Percentiles rank a stretch among this genome's conserved stretches.
phyloP scores from a whole-genome alignment of 129 eudicot genomes.

The Flaveria robusta region DNA sequence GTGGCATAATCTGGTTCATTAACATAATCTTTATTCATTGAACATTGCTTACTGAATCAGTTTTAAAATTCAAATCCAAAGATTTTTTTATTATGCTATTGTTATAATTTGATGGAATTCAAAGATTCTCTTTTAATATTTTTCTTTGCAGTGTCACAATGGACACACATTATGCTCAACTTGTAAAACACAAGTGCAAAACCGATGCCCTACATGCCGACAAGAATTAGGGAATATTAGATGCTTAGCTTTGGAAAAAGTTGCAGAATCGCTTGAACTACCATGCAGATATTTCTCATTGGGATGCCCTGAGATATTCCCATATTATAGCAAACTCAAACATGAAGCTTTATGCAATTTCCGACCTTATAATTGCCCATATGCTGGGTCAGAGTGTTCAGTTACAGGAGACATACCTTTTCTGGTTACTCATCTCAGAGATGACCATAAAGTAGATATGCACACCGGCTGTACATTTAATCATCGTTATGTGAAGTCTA shows the following conservation, averaged over 20 bases:
- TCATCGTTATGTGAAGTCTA: constrained; percentile 92
- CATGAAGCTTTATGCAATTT: constrained; percentile 87
- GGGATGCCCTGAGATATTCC: constrained; percentile 94
- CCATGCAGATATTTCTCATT: constrained; percentile 75
- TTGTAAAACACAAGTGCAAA: constrained; percentile 87
- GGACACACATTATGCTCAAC: constrained; percentile 98
- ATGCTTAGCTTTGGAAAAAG: constrained; percentile 96
- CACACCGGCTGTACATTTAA: constrained; percentile 92
- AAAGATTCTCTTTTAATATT: constrained; percentile 1
- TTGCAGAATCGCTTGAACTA: constrained; percentile 91
- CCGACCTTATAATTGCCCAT: constrained; percentile 91
- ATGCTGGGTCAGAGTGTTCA: constrained; percentile 93
- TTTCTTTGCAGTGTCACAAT: constrained; percentile 89
- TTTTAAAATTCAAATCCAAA: no score
- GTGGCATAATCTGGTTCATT: background rate
- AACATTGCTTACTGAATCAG: background rate
- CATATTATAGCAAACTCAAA: constrained; percentile 93
- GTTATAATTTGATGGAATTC: background rate
- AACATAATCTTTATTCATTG: background rate
- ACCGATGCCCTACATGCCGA: constrained; percentile 94
- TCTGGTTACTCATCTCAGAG: constrained; percentile 83
- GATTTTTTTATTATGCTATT: background rate
- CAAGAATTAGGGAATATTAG: constrained; percentile 97
- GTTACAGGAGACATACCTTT: constrained; percentile 90
- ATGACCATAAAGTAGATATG: constrained; percentile 97